Conservation (phyloP, 805 yeast species). For the Ogataea nitratoaversa region DNA sequence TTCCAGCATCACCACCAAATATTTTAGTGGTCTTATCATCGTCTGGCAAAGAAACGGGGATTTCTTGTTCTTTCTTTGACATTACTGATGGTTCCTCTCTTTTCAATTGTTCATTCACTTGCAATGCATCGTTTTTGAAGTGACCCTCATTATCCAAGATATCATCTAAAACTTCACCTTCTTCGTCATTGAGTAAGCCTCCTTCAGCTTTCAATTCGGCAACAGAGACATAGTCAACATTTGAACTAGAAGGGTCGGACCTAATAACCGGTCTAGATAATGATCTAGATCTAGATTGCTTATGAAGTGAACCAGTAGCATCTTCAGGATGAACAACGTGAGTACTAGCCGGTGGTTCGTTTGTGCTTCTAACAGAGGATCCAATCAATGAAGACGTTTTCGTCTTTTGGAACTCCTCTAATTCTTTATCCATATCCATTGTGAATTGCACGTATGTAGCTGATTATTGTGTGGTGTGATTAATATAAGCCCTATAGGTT, state of each 20-base stretch:
- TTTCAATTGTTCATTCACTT: constrained; percentile 19
- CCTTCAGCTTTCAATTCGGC: constrained; percentile 40
- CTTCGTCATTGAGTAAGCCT: constrained; percentile 55
- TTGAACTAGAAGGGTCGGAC: constrained; percentile 30
- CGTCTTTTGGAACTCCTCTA: constrained; percentile 47
- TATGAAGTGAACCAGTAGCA: constrained; percentile 28
- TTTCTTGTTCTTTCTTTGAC: constrained; percentile 7
- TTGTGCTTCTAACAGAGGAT: constrained; percentile 35
- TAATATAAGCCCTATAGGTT: no score
- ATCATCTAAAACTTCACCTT: constrained; percentile 49
- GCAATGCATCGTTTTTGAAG: constrained; percentile 44
- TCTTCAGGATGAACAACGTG: no score
- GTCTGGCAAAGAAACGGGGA: neutral
- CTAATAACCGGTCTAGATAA: constrained; percentile 41
- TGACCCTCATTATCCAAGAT: constrained; percentile 52
- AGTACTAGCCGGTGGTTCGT: no score
- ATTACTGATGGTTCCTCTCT: neutral
- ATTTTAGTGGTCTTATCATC: no score
- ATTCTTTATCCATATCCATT: constrained; percentile 51
- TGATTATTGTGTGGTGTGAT: no score
- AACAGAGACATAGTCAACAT: constrained; percentile 23
- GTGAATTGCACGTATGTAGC: no score
- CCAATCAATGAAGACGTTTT: constrained; percentile 51
- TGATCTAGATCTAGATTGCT: constrained; percentile 21
- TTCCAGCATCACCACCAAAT: constrained; percentile 30